phyloP scores from a whole-genome alignment of 768 basidiomycete genomes.

The Hortiboletus campestris region DNA sequence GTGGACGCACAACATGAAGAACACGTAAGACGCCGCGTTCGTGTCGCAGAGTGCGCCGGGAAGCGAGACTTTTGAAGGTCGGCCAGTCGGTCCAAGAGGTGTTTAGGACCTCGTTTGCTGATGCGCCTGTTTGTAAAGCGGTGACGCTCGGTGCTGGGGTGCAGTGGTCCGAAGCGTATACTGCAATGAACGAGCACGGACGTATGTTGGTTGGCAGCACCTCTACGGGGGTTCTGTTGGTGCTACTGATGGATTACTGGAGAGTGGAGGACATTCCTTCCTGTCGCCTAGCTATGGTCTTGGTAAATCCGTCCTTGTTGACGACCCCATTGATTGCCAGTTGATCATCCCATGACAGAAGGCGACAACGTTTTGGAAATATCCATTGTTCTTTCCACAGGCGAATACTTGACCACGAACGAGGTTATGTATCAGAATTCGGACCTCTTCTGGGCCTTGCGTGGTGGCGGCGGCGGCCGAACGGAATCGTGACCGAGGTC shows the following conservation, averaged over 20 bases:
- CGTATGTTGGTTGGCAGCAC: conserved; percentile 44
- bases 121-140: conserved; percentile 24
- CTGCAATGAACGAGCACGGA: conserved; percentile 32
- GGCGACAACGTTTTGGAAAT: conserved; percentile 50
- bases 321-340: neutral
- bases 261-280: conserved; percentile 47
- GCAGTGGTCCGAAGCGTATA: conserved; percentile 45
- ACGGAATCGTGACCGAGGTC: conserved; percentile 44
- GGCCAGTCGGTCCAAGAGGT: neutral
- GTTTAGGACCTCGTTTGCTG: neutral
- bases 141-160: conserved; percentile 41
- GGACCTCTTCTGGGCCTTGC: conserved; percentile 54
- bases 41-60: conserved; percentile 31
- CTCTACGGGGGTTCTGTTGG: conserved; percentile 30
- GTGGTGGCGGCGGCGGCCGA: conserved; percentile 46
- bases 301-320: conserved; percentile 26
- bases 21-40: conserved; percentile 32
- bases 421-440: conserved; percentile 35
- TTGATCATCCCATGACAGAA: conserved; percentile 11
- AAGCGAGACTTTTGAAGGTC: conserved; percentile 3
- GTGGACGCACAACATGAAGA: conserved; percentile 43
- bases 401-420: conserved; percentile 41
- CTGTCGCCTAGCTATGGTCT: conserved; percentile 42
- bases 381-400: conserved; percentile 42
- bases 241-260: conserved; percentile 47